phyloP scores from a whole-genome alignment of 257 asterid species.

The Solanum pinnatisectum region DNA sequence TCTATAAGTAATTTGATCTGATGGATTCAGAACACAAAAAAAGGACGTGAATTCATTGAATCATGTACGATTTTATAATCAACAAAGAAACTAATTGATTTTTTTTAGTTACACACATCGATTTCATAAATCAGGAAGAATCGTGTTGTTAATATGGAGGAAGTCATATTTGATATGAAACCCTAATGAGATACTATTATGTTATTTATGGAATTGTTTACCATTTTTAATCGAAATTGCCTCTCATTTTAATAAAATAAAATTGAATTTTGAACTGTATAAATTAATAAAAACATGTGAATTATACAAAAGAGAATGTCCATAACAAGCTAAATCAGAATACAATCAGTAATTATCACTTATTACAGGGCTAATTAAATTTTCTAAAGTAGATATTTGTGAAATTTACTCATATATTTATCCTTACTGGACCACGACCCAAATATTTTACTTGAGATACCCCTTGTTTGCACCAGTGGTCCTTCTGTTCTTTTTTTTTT shows the following conservation, averaged over 20 bases:
- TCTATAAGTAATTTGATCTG: background rate
- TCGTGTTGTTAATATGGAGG: background rate
- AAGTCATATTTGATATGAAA: background rate
- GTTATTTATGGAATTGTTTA: too few relatives aligned
- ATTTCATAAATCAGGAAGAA: background rate
- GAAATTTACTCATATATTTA: background rate
- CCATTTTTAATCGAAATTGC: background rate
- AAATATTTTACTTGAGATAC: background rate
- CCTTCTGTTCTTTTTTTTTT: background rate
- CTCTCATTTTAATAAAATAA: background rate
- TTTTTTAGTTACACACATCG: background rate
- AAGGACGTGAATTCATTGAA: background rate
- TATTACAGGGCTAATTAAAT: too few relatives aligned
- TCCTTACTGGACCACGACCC: background rate
- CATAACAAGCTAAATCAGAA: too few relatives aligned
- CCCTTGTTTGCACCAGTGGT: background rate
- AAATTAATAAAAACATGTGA: background rate
- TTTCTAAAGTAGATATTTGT: background rate
- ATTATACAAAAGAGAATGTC: background rate
- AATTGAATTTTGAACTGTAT: background rate
- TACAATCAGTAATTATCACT: too few relatives aligned
- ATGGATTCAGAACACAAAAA: background rate
- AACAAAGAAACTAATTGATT: background rate
- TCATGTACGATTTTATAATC: background rate
- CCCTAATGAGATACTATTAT: too few relatives aligned